Conservation (phyloP, 148 eudicot genomes). For the Suaeda aralocaspica region DNA sequence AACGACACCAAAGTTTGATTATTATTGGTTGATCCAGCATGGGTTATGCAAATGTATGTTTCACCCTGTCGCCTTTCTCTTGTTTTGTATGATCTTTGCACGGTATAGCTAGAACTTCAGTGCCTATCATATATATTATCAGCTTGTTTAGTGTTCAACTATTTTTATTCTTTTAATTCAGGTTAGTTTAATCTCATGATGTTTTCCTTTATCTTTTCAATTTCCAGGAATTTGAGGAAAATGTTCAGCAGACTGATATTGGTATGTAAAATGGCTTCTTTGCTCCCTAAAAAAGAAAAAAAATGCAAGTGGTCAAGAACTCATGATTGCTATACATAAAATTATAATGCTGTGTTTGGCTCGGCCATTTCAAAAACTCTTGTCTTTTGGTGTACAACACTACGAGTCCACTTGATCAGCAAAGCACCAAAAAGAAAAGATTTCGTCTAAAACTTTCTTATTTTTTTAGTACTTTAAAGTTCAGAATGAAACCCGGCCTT, state of each 20-base stretch:
- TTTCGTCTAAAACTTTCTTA: background rate
- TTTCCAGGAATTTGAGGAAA: slow-evolving; percentile 40
- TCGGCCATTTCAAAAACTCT: too few relatives aligned
- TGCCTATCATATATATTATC: too few relatives aligned
- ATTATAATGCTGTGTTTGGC: too few relatives aligned
- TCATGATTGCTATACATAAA: too few relatives aligned
- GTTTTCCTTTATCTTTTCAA: background rate
- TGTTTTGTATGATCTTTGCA: background rate
- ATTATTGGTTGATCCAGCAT: slow-evolving; percentile 5
- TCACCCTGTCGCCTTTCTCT: background rate
- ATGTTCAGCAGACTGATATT: slow-evolving; percentile 40
- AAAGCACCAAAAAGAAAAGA: too few relatives aligned
- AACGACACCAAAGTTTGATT: too few relatives aligned
- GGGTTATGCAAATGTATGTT: slow-evolving; percentile 12
- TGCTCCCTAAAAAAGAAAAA: too few relatives aligned
- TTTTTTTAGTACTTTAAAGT: background rate
- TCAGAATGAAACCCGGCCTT: background rate
- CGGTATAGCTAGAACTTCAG: too few relatives aligned
- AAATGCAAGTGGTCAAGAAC: too few relatives aligned
- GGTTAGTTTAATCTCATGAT: background rate
- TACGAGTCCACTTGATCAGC: too few relatives aligned
- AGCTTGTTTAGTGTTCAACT: background rate
- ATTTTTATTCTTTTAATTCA: background rate
- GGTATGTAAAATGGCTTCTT: slow-evolving; percentile 5
- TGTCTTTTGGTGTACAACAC: too few relatives aligned